Base-by-base conservation (phyloP, 2,329 filamentous ascomycete species). In the Aspergillus sojae region DNA sequence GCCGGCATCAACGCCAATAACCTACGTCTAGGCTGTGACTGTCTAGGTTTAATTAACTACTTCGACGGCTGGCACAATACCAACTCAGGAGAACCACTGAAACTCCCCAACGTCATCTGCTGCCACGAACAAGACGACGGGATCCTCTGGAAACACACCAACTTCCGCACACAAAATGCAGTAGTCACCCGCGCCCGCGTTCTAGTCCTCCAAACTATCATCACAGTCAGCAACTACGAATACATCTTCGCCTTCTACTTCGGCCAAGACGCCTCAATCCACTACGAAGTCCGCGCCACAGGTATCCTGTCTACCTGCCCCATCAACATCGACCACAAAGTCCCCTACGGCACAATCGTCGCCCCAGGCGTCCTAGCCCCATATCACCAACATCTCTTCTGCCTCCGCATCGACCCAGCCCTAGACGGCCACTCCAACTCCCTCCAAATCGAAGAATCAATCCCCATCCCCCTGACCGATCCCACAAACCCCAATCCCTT, bases 401-500 rank as follows among this genome's bases (percentile, higher is more conserved):
- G 70, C 39, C 68, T 82, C 7, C 77, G 80, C n/a, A 79, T 82
- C 4, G 80, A 82, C 59, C 78, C 80, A 5, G 74, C 76, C 1
- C 70, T 82, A 14, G 80, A 79, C 53, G 79, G 80, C 4, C 67
- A 58, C 23, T 11, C 28, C 14, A 86, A 86, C 71, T 76, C 80
- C 1, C 72, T 86, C 21, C 77, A 83, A 46, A 80, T 88, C 66
- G 81, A 84, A 57, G 85, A 87, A 68, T 83, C 84, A 0, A 80
- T 85, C 64, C 70, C 88, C 0, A 85, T 89, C 81, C 84, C 86
- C 2, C 76, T 86, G 26, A 75, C 81, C 36, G 71, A 78, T 16
- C 71, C 45, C 11, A 19, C 16, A 32, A 21, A 71, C 16, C 63
- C 67, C 71, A 88, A 88, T 69, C 85, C 84, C 1, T 80, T 82